Percentiles rank a stretch among this genome's conserved stretches.
Conservation (phyloP, 2,329 filamentous ascomycete genomes). For the Fusarium brevicatenulatum region DNA sequence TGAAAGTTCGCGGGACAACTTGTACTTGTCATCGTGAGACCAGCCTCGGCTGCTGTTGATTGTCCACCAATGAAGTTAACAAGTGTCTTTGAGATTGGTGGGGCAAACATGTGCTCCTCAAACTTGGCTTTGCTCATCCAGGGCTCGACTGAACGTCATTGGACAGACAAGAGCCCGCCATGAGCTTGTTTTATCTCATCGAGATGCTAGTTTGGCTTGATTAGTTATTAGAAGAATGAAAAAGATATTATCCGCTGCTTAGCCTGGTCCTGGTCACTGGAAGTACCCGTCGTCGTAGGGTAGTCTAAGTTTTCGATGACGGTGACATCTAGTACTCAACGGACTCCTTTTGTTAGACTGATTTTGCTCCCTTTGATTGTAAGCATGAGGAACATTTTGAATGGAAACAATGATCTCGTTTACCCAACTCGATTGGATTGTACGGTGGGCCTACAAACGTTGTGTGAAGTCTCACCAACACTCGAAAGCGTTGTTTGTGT, state of each 20-base stretch:
- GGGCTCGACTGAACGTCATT: background rate
- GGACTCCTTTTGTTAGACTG: background rate
- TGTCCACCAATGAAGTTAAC: background rate
- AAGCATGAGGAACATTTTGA: background rate
- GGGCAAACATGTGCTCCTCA: background rate
- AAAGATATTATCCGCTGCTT: background rate
- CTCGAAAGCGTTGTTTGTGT: background rate
- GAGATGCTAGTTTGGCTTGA: background rate
- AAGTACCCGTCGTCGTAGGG: background rate
- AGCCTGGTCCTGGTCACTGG: background rate
- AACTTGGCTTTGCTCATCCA: background rate
- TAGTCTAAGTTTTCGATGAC: background rate
- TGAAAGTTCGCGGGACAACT: background rate
- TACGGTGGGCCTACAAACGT: background rate
- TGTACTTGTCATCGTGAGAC: background rate
- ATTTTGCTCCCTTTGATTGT: background rate
- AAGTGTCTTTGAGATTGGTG: background rate
- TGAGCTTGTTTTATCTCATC: background rate
- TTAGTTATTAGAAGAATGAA: background rate
- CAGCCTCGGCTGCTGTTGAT: background rate
- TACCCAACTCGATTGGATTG: accelerated
- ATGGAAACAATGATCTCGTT: background rate
- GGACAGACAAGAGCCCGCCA: background rate
- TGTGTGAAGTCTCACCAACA: background rate
- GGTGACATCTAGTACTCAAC: accelerated